Base-by-base conservation (phyloP, 2,329 filamentous ascomycete genomes). In the Nothomitra cinnamomea region DNA sequence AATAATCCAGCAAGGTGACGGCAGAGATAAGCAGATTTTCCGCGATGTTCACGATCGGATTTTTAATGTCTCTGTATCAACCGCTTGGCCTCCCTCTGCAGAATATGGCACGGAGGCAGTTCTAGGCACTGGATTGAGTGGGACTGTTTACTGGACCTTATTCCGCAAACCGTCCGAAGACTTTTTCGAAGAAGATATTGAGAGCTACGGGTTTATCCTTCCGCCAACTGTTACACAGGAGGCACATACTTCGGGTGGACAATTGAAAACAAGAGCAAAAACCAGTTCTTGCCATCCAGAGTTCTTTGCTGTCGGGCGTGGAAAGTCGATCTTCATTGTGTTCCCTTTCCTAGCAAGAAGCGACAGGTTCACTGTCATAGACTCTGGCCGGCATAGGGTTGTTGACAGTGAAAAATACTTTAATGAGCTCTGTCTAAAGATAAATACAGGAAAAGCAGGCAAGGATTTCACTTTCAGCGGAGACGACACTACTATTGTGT, bases 391-490 rank as follows among this genome's bases (percentile, higher is more conserved):
- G 43, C 73, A 74, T 56, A 74, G 76, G 49, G 72, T 73, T 40
- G 87, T 95, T 57, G 85, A 95, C 64, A 92, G 86, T 0, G 88
- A 95, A 65, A 85, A 81, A 63, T 87, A 94, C 58, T 79, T 92
- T 59, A 82, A 83, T 63, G 84, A 95, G 64, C 89, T 86, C 63
- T 85, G 85, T 50, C 73, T 96, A 59, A 94, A 89, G 69, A 95
- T 98, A 68, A 87, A 90, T 60, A 96, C 89, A 57, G 92, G 90
- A 60, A 98, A 98, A 72, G 90, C 92, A 59, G 92, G 89, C 58
- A 98, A 98, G 68, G 92, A 98, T 66, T 98, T 98, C 66, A 85
- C 83, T 48, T 98, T 98, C 70, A 95, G 90, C 67, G 89, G 94
- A 66, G 92, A 98, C 66, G 92, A 98, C 66, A 86, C 84, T 1